These are phyloP conservation scores for Lichtheimia corymbifera DNA, from an alignment of 371 early-diverging fungal species.

Conservation along the genomic window DNA sequence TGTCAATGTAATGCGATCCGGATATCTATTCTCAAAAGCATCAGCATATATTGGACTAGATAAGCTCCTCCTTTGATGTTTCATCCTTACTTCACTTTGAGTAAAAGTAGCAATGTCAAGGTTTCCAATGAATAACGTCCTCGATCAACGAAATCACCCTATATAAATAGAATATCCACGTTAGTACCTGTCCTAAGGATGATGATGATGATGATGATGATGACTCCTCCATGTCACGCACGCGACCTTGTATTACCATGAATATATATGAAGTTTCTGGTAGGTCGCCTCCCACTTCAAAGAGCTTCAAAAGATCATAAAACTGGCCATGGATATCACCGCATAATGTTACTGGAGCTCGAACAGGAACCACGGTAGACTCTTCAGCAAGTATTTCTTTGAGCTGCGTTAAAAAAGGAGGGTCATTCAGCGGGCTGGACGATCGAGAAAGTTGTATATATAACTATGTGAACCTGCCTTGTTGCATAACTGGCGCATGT, in stretches of 20 bases:
- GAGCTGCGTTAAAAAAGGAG: constrained; percentile 53
- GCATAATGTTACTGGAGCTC: constrained; percentile 95
- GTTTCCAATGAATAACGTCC: constrained; percentile 99
- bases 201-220: neutral
- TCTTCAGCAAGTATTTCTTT: constrained; percentile 94
- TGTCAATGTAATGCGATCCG: constrained; percentile 95
- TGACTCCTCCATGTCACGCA: neutral
- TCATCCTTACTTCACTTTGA: constrained; percentile 81
- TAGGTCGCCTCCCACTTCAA: constrained; percentile 96
- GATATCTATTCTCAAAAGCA: constrained; percentile 61
- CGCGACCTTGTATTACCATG: constrained; percentile 61
- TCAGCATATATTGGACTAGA: neutral
- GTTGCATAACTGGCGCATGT: constrained; percentile 95
- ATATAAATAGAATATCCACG: neutral
- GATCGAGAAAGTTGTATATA: too few species aligned
- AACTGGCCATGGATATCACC: constrained; percentile 99
- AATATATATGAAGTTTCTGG: constrained; percentile 98
- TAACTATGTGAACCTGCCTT: constrained; percentile 51
- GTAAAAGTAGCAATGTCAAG: constrained; percentile 87
- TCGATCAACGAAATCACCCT: constrained; percentile 99
- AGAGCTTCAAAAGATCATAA: constrained; percentile 96
- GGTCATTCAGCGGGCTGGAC: too few species aligned
- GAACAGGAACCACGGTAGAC: constrained; percentile 94
- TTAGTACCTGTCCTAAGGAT: too few species aligned
- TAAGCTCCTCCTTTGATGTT: neutral